Evolutionary conservation across 495 filamentous ascomycete species (phyloP).

Genomic region (Letharia lupina): DNA sequence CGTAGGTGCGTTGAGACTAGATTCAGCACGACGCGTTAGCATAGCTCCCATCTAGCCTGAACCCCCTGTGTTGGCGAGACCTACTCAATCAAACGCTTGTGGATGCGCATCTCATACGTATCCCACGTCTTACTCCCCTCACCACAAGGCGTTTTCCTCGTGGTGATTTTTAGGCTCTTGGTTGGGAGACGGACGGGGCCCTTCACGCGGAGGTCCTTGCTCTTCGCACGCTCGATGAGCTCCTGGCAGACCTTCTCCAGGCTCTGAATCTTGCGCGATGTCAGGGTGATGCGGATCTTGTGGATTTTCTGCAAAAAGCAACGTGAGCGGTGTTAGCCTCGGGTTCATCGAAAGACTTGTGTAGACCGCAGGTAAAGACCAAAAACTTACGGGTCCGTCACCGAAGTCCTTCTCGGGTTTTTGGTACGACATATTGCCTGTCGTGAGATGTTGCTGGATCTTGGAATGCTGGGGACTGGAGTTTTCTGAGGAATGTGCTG

Average conservation of each 20-base stretch:
- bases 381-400: constrained; percentile 60
- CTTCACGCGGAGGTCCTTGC: constrained; percentile 97
- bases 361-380: not conserved
- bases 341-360: not conserved
- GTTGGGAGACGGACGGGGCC: constrained; percentile 98
- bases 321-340: not conserved
- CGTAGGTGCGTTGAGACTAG: constrained; percentile 87
- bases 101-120: constrained; percentile 97
- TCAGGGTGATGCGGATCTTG: constrained; percentile 98
- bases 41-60: not conserved
- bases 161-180: constrained; percentile 93
- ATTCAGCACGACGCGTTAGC: not conserved
- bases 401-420: constrained; percentile 89
- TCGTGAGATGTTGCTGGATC: constrained; percentile 11
- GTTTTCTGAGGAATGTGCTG: constrained; percentile 19
- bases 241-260: constrained; percentile 98
- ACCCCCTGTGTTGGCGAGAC: constrained; percentile 28
- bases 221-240: constrained; percentile 97
- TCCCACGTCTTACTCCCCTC: constrained; percentile 99
- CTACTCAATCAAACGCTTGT: constrained; percentile 95
- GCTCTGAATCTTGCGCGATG: constrained; percentile 79
- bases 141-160: constrained; percentile 93
- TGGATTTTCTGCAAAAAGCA: constrained; percentile 64
- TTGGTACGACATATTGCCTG: constrained; percentile 80
- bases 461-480: constrained; percentile 3